A percentile compares a stretch with the other conserved stretches of the same genome.
These are phyloP conservation scores for Coemansia sp. DNA, from an alignment of 371 early-diverging fungal genomes.

Conservation along the genomic window DNA sequence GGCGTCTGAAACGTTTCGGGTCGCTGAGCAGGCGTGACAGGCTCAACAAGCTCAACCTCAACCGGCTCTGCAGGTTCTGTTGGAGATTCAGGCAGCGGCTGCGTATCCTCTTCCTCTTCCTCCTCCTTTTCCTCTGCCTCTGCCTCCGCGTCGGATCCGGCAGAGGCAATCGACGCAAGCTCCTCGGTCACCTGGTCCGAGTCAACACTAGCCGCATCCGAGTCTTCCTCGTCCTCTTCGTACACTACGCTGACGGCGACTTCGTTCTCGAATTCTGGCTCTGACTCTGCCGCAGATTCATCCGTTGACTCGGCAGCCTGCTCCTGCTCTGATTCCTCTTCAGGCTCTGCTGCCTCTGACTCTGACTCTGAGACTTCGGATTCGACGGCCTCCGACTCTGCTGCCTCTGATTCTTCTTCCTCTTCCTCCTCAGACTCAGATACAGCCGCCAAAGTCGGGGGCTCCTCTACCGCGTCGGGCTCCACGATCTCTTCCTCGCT, in stretches of 20 bases:
- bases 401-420: neutral
- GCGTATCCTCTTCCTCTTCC: neutral
- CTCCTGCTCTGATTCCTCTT: neutral
- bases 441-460: neutral
- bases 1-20: neutral
- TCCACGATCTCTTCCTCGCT: neutral
- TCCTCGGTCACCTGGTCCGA: conserved; percentile 40
- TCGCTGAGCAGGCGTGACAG: neutral
- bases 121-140: conserved; percentile 10
- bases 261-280: neutral
- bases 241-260: neutral
- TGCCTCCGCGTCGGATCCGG: neutral
- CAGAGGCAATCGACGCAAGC: conserved; percentile 22
- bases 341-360: conserved; percentile 3
- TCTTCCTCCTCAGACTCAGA: neutral
- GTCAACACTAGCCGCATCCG: conserved; percentile 11
- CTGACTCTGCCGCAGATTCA: neutral
- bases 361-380: conserved; percentile 1
- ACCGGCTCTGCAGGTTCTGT: neutral
- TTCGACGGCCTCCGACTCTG: conserved; percentile 6
- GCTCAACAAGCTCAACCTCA: neutral
- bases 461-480: conserved; percentile 9
- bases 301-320: neutral
- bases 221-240: neutral
- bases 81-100: conserved; percentile 1